These are phyloP conservation scores for Euclidium syriacum DNA, from an alignment of 345 rosid species.

Conservation along the genomic window DNA sequence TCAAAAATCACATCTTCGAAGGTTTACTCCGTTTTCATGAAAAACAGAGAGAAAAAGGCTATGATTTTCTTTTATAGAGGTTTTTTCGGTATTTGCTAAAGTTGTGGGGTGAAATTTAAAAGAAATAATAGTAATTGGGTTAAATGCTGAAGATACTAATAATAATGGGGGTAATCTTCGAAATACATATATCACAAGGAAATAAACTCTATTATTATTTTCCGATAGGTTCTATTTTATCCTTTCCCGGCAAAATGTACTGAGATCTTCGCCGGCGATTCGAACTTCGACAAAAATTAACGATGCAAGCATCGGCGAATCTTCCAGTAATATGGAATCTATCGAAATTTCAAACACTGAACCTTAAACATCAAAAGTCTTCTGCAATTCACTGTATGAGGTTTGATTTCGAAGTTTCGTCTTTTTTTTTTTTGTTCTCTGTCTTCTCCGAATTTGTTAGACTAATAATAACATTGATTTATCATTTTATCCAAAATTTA, in stretches of 20 bases:
- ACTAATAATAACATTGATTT: neutral
- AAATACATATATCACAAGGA: neutral
- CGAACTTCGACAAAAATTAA: neutral
- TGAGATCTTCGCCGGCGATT: conserved; percentile 3
- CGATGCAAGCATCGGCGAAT: conserved; percentile 18
- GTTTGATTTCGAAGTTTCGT: conserved; percentile 4
- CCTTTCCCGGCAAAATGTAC: conserved; percentile 14
- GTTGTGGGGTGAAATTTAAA: neutral
- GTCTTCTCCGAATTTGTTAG: neutral
- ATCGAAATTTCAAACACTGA: neutral
- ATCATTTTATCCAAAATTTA: no score
- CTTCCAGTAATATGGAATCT: conserved; percentile 15
- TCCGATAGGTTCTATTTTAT: neutral
- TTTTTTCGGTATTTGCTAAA: no score
- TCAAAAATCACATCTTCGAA: no score
- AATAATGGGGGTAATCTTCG: neutral
- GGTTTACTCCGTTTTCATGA: no score
- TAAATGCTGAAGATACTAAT: neutral
- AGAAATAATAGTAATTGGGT: neutral
- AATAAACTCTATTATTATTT: neutral
- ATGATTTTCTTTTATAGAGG: no score
- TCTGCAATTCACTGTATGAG: conserved; percentile 18
- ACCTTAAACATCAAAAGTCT: neutral
- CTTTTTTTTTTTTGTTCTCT: neutral
- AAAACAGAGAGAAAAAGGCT: no score